phyloP scores from a whole-genome alignment of 768 basidiomycete species.

The Trametes villosa region DNA sequence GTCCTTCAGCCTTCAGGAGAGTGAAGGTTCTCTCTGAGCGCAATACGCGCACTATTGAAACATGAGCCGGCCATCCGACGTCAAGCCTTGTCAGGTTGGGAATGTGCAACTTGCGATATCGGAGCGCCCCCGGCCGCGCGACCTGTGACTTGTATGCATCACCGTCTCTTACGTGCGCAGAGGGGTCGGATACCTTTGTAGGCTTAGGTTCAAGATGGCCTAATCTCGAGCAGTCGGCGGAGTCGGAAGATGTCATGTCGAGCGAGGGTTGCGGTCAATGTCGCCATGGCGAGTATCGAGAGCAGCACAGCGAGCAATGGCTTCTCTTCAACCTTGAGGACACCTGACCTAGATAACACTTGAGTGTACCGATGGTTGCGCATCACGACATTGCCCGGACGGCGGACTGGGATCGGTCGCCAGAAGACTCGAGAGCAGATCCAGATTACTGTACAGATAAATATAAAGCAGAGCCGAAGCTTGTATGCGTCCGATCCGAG shows the following conservation, averaged over 20 bases:
- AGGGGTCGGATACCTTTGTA: not conserved
- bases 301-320: not conserved
- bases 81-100: not conserved
- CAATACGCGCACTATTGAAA: not conserved
- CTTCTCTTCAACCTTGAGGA: not conserved
- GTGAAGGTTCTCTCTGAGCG: no score
- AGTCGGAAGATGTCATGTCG: not conserved
- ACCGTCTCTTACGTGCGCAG: not conserved
- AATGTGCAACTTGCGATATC: not conserved
- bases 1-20: not conserved
- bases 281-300: slow-evolving; percentile 13
- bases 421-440: slow-evolving; percentile 10
- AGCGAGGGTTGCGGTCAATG: slow-evolving; percentile 8
- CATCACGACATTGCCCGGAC: slow-evolving; percentile 2
- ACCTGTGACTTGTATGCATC: slow-evolving; percentile 1
- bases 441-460: slow-evolving; percentile 20
- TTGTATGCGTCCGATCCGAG: slow-evolving; percentile 4
- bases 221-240: not conserved
- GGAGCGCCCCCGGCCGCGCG: not conserved
- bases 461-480: slow-evolving; percentile 13
- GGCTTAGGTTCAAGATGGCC: not conserved
- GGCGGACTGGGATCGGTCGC: not conserved
- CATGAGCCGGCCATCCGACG: not conserved
- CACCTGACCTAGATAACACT: not conserved
- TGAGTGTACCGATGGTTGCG: not conserved